A percentile compares a stretch with the other conserved stretches of the same genome.
These are phyloP conservation scores for Mycena polygramma DNA, from an alignment of 768 basidiomycete genomes.

Conservation along the genomic window DNA sequence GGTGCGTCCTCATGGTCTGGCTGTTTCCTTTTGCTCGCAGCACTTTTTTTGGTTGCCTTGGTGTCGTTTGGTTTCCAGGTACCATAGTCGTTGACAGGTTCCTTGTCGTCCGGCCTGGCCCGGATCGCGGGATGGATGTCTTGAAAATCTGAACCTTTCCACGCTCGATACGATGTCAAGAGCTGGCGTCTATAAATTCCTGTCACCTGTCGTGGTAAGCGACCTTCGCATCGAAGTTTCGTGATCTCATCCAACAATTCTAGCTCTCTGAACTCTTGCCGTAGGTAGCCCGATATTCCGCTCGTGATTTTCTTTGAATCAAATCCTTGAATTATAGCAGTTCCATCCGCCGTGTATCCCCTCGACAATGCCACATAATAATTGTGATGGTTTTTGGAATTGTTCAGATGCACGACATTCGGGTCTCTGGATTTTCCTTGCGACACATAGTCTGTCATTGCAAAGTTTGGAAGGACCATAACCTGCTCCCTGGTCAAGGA, in stretches of 20 bases:
- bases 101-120: background rate
- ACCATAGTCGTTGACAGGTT: background rate
- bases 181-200: slow-evolving; percentile 7
- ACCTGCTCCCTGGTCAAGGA: slow-evolving; percentile 1
- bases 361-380: slow-evolving; percentile 7
- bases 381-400: slow-evolving; percentile 1
- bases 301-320: background rate
- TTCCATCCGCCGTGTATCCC: background rate
- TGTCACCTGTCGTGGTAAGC: background rate
- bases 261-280: slow-evolving; percentile 21
- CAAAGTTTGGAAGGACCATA: slow-evolving; percentile 1
- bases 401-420: slow-evolving; percentile 3
- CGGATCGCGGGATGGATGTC: slow-evolving; percentile 2
- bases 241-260: slow-evolving; percentile 20
- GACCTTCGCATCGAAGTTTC: background rate
- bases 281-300: background rate
- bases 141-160: background rate
- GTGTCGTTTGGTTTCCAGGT: background rate
- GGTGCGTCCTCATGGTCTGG: background rate
- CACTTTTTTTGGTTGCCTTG: background rate
- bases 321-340: slow-evolving; percentile 7
- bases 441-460: slow-evolving; percentile 7
- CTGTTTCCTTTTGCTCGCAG: background rate
- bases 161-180: background rate
- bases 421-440: background rate